Percentiles rank a stretch among this genome's conserved stretches.
Conservation (phyloP, 805 yeast species). For the Metschnikowia henanensis region DNA sequence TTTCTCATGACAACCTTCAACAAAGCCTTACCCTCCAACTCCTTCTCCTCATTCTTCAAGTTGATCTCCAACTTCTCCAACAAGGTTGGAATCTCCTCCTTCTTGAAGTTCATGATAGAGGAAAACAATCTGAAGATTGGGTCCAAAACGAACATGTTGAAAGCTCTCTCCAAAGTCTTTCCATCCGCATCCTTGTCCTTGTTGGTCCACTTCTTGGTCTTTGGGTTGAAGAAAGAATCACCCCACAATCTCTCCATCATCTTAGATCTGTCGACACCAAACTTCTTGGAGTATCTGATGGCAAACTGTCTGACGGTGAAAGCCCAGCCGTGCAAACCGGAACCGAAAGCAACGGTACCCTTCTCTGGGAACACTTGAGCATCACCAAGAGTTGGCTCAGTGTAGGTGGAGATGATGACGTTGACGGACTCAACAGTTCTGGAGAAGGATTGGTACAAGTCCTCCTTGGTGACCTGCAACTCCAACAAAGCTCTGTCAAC, state of each 20-base stretch:
- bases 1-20: slow-evolving; percentile 99
- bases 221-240: slow-evolving; percentile 99
- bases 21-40: slow-evolving; percentile 97
- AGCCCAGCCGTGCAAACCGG: slow-evolving; percentile 99
- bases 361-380: slow-evolving; percentile 97
- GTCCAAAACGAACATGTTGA: slow-evolving; percentile 98
- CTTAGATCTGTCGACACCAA: slow-evolving; percentile 97
- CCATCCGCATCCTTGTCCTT: slow-evolving; percentile 95
- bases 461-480: slow-evolving; percentile 98
- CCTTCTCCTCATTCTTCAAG: slow-evolving; percentile 97
- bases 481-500: slow-evolving; percentile 99
- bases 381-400: slow-evolving; percentile 90
- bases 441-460: slow-evolving; percentile 95
- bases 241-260: slow-evolving; percentile 99
- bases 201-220: slow-evolving; percentile 99
- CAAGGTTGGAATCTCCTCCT: slow-evolving; percentile 91
- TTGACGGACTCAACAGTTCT: slow-evolving; percentile 99
- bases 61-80: slow-evolving; percentile 90
- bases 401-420: slow-evolving; percentile 95
- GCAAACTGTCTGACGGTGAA: slow-evolving; percentile 99
- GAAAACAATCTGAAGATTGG: slow-evolving; percentile 98
- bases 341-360: slow-evolving; percentile 99
- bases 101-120: slow-evolving; percentile 99
- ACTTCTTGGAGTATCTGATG: slow-evolving; percentile 96
- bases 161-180: slow-evolving; percentile 95